Evolutionary conservation across 208 protist genomes (phyloP), one percentile per base, ranked within the genome.

Genomic region (Blastocrithidia nonstop): DNA sequence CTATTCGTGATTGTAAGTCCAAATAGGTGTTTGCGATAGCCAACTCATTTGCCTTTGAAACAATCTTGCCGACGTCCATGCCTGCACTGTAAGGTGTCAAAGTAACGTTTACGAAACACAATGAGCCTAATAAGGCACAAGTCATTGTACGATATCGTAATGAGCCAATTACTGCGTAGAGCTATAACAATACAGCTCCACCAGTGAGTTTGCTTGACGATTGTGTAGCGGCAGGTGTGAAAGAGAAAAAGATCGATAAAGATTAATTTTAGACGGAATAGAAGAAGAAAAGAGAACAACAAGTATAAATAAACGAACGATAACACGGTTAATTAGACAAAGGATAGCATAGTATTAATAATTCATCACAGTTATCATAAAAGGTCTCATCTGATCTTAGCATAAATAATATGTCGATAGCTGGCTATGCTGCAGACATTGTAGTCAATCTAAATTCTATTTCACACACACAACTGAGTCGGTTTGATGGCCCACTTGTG

Each of bases 21-120:
- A 62, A 64, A n/a, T n/a, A n/a, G 1, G 50, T 61, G 37, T 84
- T 80, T 42, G 23, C 31, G 23, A 88, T 93, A 46, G 57, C 65
- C 9, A 84, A 69, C 62, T 65, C 84, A 8, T 64, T 78, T 17
- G 75, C 84, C 25, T 93, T 93, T 45, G 78, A 93, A 42, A 93
- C 76, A 6, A 69, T 88, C 41, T 56, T 88, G 37, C 78, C 84
- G 6, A 85, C 78, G 20, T 58, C 67, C 43, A 44, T 88, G 29
- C 69, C 70, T 6, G 50, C 64, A 0, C 37, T 93, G 9, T 63
- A 72, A 17, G 84, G 84, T 6, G 75, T 74, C 0, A 38, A 35
- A 6, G 84, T 88, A 11, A 56, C 51, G 44, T 93, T 85, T 56
- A 57, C 59, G 15, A 49, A 61, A 2, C 47, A 61, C 15, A 16